These are phyloP conservation scores for Pugionium dolabratum DNA, from an alignment of 345 rosid genomes.

Conservation along the genomic window DNA sequence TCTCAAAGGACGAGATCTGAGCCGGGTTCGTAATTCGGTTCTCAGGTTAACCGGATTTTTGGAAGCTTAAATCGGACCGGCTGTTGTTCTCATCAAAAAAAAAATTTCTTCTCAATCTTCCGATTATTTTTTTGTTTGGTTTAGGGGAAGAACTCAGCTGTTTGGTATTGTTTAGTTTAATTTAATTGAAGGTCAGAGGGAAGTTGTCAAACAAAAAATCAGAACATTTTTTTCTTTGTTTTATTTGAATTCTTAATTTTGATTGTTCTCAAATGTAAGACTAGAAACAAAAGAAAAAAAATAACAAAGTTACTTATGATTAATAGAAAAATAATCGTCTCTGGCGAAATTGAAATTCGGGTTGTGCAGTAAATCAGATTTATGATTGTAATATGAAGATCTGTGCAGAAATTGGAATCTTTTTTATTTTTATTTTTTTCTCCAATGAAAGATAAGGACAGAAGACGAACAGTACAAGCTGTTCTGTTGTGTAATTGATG, in stretches of 20 bases:
- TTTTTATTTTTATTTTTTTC: not conserved
- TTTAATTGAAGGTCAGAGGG: slow-evolving; percentile 29
- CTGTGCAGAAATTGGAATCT: slow-evolving; percentile 20
- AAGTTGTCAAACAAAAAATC: slow-evolving; percentile 21
- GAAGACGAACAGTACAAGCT: slow-evolving; percentile 31
- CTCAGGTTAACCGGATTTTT: slow-evolving; percentile 85
- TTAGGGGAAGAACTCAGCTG: slow-evolving; percentile 25
- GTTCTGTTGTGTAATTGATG: slow-evolving; percentile 32
- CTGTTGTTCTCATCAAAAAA: not conserved
- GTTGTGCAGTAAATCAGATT: not conserved
- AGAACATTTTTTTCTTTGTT: slow-evolving; percentile 28
- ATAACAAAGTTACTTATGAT: too few relatives aligned
- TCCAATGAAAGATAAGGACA: slow-evolving; percentile 19
- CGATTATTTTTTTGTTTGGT: not conserved
- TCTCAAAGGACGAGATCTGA: slow-evolving; percentile 80
- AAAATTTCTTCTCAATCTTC: slow-evolving; percentile 14
- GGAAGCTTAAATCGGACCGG: slow-evolving; percentile 50
- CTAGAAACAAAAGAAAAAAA: too few relatives aligned
- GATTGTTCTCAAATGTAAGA: not conserved
- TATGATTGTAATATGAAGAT: slow-evolving; percentile 11
- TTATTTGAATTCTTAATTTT: slow-evolving; percentile 24
- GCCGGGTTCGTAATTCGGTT: slow-evolving; percentile 76
- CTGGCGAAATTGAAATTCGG: too few relatives aligned
- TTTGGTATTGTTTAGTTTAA: slow-evolving; percentile 13
- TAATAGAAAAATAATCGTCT: too few relatives aligned